These are phyloP conservation scores for Vicia faba DNA, from an alignment of 306 rosid species.

Conservation along the genomic window DNA sequence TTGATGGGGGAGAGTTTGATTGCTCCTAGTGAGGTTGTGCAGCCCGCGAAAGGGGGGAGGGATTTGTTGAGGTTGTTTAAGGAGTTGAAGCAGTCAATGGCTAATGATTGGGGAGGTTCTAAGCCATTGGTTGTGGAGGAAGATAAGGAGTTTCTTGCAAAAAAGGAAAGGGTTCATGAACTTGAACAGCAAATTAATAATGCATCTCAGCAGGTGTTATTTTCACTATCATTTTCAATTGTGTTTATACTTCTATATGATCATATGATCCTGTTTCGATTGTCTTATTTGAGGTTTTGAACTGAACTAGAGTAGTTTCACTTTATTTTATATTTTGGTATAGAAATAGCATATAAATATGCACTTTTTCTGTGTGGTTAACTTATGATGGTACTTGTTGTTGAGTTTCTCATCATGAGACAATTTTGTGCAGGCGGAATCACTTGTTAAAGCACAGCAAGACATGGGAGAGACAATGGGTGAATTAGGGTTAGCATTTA, in stretches of 20 bases:
- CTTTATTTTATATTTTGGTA: not conserved
- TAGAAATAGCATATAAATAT: not conserved
- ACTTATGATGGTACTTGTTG: not conserved
- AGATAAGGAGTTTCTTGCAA: conserved; percentile 87
- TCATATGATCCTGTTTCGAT: not conserved
- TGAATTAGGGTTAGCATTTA: conserved; percentile 80
- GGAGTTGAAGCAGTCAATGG: conserved; percentile 89
- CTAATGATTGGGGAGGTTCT: conserved; percentile 91
- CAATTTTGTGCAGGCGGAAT: conserved; percentile 70
- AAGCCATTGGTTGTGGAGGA: conserved; percentile 82
- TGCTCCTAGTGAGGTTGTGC: conserved; percentile 77
- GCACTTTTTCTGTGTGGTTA: conserved; percentile 12
- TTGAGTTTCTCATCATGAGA: conserved; percentile 21
- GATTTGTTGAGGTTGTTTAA: conserved; percentile 89
- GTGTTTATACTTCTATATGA: not conserved
- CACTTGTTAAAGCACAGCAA: conserved; percentile 93
- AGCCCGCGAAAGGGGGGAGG: conserved; percentile 88
- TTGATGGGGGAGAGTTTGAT: conserved; percentile 57
- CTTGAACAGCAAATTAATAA: conserved; percentile 76
- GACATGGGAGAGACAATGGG: conserved; percentile 97
- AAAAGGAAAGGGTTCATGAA: conserved; percentile 64
- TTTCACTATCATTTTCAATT: conserved; percentile 8
- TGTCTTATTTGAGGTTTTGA: not conserved
- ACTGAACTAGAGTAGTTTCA: not conserved
- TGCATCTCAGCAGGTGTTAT: conserved; percentile 80